Evolutionary conservation across 1,284 basidiomycete species (phyloP), one percentile per base, ranked within the genome.

Genomic region (Cystobasidium pallidum): DNA sequence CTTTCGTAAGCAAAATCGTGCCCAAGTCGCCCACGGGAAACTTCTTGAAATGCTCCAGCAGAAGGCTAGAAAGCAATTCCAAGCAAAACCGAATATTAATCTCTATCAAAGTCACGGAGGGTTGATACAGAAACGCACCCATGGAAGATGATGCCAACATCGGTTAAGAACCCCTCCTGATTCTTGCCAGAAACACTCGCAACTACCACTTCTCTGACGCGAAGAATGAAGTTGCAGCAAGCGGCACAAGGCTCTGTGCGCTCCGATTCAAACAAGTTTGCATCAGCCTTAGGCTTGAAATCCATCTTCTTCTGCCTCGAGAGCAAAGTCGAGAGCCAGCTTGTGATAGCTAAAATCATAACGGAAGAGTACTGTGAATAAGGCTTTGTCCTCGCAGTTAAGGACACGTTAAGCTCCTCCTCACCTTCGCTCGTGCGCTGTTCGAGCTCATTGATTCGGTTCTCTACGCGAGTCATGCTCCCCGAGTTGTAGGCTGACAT

Each of bases 1-100:
- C 96, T 82, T 98, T 98, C 26, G 95, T 95, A 47, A 99, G 88
- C 91, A 99, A 96, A 62, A 99, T 84, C 3, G 95, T 96, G 58
- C 96, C 96, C 0, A 94, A 93, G 0, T 94, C 94, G 78, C 90
- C 97, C 68, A 99, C 93, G 0, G 92, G 91, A 83, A 95, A 99
- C 82, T 92, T 98, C 79, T 91, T 91, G 70, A 98, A 84, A 80
- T 99, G 96, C 62, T 99, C 96, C 30, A 99, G 86, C 17, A 99
- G 85, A 15, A 96, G 84, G 70, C 94, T 95, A 74, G 7, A 39
- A n/a, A n/a, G n/a, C n/a, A n/a, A n/a, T n/a, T n/a, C n/a, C n/a
- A n/a, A n/a, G n/a, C n/a, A n/a, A n/a, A n/a, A n/a, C n/a, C n/a
- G n/a, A n/a, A n/a, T n/a, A n/a, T n/a, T n/a, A n/a, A n/a, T n/a